Conservation (phyloP, 345 rosid genomes). For the Populus ilicifolia region DNA sequence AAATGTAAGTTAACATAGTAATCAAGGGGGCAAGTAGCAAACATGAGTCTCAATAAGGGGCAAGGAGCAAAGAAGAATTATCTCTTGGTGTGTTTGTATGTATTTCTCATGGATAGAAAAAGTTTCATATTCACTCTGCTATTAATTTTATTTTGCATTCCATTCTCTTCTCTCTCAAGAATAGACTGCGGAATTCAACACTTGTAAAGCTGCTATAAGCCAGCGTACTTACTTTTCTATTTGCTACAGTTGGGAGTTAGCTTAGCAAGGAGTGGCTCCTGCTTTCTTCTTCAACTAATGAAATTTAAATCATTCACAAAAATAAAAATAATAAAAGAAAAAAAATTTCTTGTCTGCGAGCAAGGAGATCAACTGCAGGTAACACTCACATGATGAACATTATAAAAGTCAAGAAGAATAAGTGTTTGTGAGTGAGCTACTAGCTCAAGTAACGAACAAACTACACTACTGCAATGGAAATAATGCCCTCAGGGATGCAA, state of each 20-base stretch:
- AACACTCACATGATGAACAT: not conserved
- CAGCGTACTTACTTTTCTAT: not conserved
- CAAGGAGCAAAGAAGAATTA: not conserved
- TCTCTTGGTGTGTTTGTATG: not conserved
- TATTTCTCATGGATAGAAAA: not conserved
- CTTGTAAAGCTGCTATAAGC: not conserved
- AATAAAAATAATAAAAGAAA: not conserved
- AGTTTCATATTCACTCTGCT: not conserved
- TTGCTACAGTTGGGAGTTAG: not conserved
- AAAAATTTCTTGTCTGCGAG: not conserved
- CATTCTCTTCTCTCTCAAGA: not conserved
- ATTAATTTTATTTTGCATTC: not conserved
- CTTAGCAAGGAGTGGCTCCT: not conserved
- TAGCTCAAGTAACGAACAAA: not conserved
- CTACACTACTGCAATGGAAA: not conserved
- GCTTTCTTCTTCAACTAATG: not conserved
- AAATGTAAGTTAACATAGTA: not conserved
- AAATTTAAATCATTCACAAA: not conserved
- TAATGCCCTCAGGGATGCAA: not conserved
- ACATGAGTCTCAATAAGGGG: not conserved
- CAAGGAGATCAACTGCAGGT: not conserved
- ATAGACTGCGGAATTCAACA: not conserved
- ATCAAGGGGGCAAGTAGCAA: not conserved
- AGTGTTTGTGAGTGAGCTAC: not conserved
- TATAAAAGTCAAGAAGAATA: not conserved